Base-by-base conservation (phyloP, 2,329 filamentous ascomycete species). In the Aspergillus carbonarius region DNA sequence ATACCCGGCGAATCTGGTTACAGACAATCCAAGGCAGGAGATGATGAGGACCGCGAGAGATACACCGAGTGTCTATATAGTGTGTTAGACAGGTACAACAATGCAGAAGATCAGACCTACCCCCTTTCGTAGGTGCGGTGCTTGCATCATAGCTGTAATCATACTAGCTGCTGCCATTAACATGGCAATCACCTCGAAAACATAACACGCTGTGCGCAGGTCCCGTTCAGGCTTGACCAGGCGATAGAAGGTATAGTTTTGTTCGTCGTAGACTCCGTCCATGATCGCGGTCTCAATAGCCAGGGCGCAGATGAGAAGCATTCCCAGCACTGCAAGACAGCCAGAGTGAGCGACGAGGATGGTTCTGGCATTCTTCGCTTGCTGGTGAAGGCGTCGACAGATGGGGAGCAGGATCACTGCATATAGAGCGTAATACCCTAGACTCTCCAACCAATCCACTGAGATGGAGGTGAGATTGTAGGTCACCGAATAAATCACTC, bases 401-500 rank as follows among this genome's bases (percentile, higher is more conserved):
- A 64, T 58, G 3, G 62, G 59, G 44, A 63, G 42, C 25, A 64
- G 55, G 49, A 64, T 60, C 4, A 61, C 15, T 6, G 42, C 37
- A 25, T 61, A 42, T 12, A 64, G 44, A 1, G 47, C 17, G 40
- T 57, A 58, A 17, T 47, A 6, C 1, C 55, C 55, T 9, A 61
- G 13, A 1, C 5, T 20, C 32, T 25, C 7, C 23, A 64, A 52
- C 62, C 62, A 64, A 1, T 12, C 5, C 1, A 52, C 12, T 8
- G 55, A 39, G 37, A 57, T 52, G 13, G 20, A 30, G 40, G 49
- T 54, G 6, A 32, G 35, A 2, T 47, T 25, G 32, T 40, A 35
- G 2, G 42, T 18, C 25, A 15, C 17, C 25, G 7, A 0, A 10
- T 48, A 34, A 10, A 58, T 13, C 44, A 61, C 49, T 18, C 35